Base-by-base conservation (phyloP, 2,329 filamentous ascomycete genomes). In the Alternaria gaisen region DNA sequence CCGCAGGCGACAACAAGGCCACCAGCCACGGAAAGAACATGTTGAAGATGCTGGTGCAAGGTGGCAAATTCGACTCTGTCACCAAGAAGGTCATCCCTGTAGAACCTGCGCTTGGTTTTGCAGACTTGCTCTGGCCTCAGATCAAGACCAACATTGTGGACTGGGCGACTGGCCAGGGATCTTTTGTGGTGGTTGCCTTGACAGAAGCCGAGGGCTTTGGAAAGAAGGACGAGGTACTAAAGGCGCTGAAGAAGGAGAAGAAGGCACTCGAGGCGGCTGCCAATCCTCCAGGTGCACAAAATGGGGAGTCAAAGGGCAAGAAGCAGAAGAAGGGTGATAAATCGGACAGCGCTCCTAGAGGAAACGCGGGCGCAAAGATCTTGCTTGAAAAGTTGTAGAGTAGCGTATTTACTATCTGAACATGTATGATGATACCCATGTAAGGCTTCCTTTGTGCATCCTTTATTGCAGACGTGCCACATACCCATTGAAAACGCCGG, bases 1-100 rank as follows among this genome's bases (percentile, higher is more conserved):
- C 69, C 32, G 55, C 65, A 12, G 68, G 63, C 2, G 68, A 70
- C 28, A 67, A 69, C 47, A 70, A 73, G 51, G 91, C 56, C 86
- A 88, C 26, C 83, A 86, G 70, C 85, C 86, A 38, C 84, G 69
- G 91, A 88, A 41, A 93, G 92, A 90, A 93, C 60, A 91, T 97
- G 89, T 86, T 98, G 72, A 97, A 97, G 82, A 91, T 91, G 0
- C 86, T 99, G 8, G 93, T 97, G 24, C 90, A 93, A 56, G 95
- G 95, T 42, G 95, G 96, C 26, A 89, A 88, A 59, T 99, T 91
- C 75, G 93, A 98, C 79, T 87, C 88, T 62, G 85, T 85, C 43
- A 85, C 87, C 2, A 93, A 93, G 79, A 88, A 74, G 53, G 79
- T 95, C 44, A 86, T 91, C 71, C 87, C 88, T 22, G 85, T 91